A percentile compares a stretch with the other conserved stretches of the same genome.
These are phyloP conservation scores for Isabelozyma rhagii DNA, from an alignment of 805 yeast species.

Conservation along the genomic window DNA sequence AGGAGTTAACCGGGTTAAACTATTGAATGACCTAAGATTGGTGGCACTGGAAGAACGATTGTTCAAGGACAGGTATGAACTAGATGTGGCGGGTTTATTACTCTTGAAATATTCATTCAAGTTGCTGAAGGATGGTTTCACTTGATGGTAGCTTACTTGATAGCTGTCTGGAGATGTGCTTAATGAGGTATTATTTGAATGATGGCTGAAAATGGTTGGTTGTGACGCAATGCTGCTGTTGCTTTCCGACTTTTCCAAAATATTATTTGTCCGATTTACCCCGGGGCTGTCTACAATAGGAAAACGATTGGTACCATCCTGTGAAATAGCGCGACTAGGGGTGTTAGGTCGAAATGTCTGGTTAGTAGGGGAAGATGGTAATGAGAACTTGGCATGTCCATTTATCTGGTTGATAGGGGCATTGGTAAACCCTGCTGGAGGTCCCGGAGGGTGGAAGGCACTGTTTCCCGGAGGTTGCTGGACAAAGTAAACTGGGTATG, in stretches of 20 bases:
- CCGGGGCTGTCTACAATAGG: slow-evolving; percentile 2
- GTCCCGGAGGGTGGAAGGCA: slow-evolving; percentile 7
- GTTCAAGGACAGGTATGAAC: slow-evolving; percentile 15
- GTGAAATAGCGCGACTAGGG: slow-evolving; percentile 7
- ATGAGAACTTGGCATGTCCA: slow-evolving; percentile 22
- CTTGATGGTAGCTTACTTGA: slow-evolving; percentile 4
- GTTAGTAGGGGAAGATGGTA: slow-evolving; percentile 28
- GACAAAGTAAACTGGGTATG: slow-evolving; percentile 37
- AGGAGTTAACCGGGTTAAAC: slow-evolving; percentile 43
- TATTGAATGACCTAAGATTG: slow-evolving; percentile 9
- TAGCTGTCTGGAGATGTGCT: slow-evolving; percentile 33
- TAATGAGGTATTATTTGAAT: slow-evolving; percentile 6
- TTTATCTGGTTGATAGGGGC: slow-evolving; percentile 10
- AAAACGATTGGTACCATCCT: slow-evolving; percentile 11
- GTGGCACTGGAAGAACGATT: slow-evolving; percentile 20
- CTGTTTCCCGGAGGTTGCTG: slow-evolving; percentile 11
- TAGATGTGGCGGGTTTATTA: slow-evolving; percentile 13
- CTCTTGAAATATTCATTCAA: slow-evolving; percentile 29
- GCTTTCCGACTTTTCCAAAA: slow-evolving; percentile 23
- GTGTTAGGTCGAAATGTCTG: slow-evolving; percentile 1
- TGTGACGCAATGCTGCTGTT: slow-evolving; percentile 21
- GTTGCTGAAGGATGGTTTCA: slow-evolving; percentile 19
- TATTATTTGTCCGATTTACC: slow-evolving; percentile 1
- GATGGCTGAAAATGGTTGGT: background rate
- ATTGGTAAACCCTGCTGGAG: slow-evolving; percentile 7